phyloP scores from a whole-genome alignment of 1,139 yeast species.

The Pichia kudriavzevii region DNA sequence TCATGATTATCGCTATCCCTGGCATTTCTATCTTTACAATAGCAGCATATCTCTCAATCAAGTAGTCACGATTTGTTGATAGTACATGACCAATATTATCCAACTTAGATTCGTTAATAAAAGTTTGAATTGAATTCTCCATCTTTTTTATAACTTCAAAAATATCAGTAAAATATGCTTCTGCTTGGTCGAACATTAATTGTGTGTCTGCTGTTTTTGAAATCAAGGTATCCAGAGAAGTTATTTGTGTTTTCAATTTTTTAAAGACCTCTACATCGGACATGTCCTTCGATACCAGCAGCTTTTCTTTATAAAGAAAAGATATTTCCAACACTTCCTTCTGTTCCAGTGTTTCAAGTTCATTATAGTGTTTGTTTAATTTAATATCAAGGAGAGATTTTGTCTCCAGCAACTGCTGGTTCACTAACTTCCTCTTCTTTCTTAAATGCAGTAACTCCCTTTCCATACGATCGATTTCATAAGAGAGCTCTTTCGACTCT shows the following conservation, averaged over 20 bases:
- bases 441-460: slow-evolving; percentile 31
- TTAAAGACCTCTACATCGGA: slow-evolving; percentile 20
- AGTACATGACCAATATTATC: too few relatives aligned
- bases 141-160: slow-evolving; percentile 24
- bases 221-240: slow-evolving; percentile 24
- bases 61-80: slow-evolving; percentile 13
- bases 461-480: slow-evolving; percentile 39
- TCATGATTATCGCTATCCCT: slow-evolving; percentile 20
- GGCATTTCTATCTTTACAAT: slow-evolving; percentile 15
- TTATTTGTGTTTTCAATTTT: slow-evolving; percentile 25
- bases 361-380: slow-evolving; percentile 21
- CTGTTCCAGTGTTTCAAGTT: slow-evolving; percentile 15
- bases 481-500: slow-evolving; percentile 32
- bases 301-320: slow-evolving; percentile 11
- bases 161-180: slow-evolving; percentile 35
- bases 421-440: slow-evolving; percentile 33
- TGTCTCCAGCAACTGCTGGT: slow-evolving; percentile 41
- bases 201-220: slow-evolving; percentile 18
- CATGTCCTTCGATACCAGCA: slow-evolving; percentile 7
- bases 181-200: slow-evolving; percentile 22
- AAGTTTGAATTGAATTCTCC: slow-evolving; percentile 21
- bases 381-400: slow-evolving; percentile 29
- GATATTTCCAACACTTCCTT: slow-evolving; percentile 17
- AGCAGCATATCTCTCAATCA: too few relatives aligned
- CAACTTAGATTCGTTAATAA: slow-evolving; percentile 17